Percentiles rank a stretch among this genome's conserved stretches.
Conservation (phyloP, 805 yeast species). For the Nakazawaea sp. region DNA sequence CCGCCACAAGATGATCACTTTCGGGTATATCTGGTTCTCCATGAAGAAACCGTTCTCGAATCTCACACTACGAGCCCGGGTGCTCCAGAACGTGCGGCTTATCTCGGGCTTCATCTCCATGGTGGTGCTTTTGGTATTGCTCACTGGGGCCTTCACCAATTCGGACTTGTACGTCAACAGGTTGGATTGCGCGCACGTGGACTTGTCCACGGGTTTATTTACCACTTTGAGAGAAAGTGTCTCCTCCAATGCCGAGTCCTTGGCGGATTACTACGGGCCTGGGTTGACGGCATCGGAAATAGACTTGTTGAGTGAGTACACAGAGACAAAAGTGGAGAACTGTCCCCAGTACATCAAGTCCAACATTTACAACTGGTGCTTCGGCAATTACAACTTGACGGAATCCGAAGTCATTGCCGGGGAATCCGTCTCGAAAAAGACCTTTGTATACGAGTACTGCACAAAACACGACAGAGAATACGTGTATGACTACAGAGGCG, state of each 20-base stretch:
- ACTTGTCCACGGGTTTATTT: slow-evolving; percentile 48
- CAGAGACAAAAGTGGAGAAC: slow-evolving; percentile 34
- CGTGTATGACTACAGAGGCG: slow-evolving; percentile 38
- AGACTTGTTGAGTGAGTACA: slow-evolving; percentile 34
- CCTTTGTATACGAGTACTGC: slow-evolving; percentile 14
- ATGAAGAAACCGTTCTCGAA: slow-evolving; percentile 19
- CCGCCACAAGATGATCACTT: too few relatives aligned
- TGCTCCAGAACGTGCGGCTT: slow-evolving; percentile 16
- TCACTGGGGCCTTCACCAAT: slow-evolving; percentile 6
- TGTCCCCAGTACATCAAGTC: slow-evolving; percentile 44
- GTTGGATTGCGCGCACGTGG: slow-evolving; percentile 44
- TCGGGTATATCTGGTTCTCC: too few relatives aligned
- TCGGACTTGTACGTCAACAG: slow-evolving; percentile 20
- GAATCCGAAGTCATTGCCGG: slow-evolving; percentile 8
- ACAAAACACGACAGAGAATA: slow-evolving; percentile 14
- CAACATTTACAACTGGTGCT: slow-evolving; percentile 38
- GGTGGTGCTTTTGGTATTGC: slow-evolving; percentile 8
- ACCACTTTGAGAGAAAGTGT: slow-evolving; percentile 31
- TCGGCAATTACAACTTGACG: slow-evolving; percentile 27
- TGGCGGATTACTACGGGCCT: slow-evolving; percentile 17
- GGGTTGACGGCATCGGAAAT: slow-evolving; percentile 45
- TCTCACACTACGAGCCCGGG: slow-evolving; percentile 18
- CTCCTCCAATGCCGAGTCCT: slow-evolving; percentile 16
- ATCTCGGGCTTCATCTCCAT: slow-evolving; percentile 9
- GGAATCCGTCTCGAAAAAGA: neutral